Base-by-base conservation (phyloP, 2,329 filamentous ascomycete species). In the Chaetomium sp. region DNA sequence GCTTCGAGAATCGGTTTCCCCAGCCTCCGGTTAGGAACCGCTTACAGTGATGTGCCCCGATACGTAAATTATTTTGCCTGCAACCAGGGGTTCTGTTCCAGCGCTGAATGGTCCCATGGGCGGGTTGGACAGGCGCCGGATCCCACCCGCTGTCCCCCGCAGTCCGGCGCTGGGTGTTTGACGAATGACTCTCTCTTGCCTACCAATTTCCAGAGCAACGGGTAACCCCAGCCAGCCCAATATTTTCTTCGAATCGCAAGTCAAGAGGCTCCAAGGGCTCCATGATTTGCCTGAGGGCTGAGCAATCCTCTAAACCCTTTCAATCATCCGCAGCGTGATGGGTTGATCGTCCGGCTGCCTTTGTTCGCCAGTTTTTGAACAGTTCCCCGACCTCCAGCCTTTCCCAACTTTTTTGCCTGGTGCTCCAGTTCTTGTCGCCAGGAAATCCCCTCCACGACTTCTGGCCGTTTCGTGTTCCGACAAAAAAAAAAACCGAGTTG, bases 1-100 rank as follows among this genome's bases (percentile, higher is more conserved):
- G 74, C 68, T 80, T 80, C 79, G 76, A 79, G 79, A 80, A 80
- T 74, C 70, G 66, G 58, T 57, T 56, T 42, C 38, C 57, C 64
- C 67, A 64, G 50, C 53, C 62, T 50, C 57, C 38, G 50, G 54
- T 23, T 29, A 12, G 16, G n/a, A 21, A 59, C 62, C 49, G 68
- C 55, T 50, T 70, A 68, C 50, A 45, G 45, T 35, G 55, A 70
- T 69, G 67, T 21, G 38, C 64, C 67, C 65, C 63, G 67, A 59
- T 60, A 53, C 33, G 12, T 62, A 57, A 64, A 70, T 68, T 66
- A 21, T 27, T 50, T 35, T 21, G 45, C n/a, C 35, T 8, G 33
- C 9, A 4, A n/a, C 6, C 8, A 27, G 10, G 29, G 21, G 38
- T 42, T 29, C 29, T 9, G 27, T 35, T 16, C 10, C 13, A 59